Evolutionary conservation across 768 basidiomycete genomes (phyloP), one percentile per base, ranked within the genome.

Genomic region (Amanita fuliginea): DNA sequence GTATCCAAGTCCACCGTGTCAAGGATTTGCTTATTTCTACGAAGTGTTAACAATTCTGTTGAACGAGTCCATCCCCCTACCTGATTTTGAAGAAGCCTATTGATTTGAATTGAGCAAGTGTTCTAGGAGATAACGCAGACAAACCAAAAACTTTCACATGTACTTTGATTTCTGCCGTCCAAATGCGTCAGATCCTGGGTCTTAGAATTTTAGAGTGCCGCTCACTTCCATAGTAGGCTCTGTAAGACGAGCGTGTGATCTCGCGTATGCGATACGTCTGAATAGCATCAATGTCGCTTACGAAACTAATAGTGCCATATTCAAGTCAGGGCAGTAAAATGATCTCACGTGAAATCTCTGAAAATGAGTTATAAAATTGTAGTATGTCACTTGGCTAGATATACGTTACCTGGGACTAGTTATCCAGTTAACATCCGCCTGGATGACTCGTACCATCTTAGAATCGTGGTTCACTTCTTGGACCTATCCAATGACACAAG

Each of bases 381-480:
- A 36, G 14, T 35, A 18, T 26, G 42, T 9, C 19, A 47, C 4
- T 5, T 32, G 13, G n/a, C 10, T 41, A 1, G 7, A 36, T 11
- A 3, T 22, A 26, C 54, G 64, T 44, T 50, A 79, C 83, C 81
- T 74, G 21, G 81, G 83, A 28, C 73, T 75, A 9, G 92, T 95
- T 46, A 79, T 77, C 80, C 87, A 94, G 53, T 85, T 87, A 53
- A 93, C 83, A 53, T 90, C 83, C n/a, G 81, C 75, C 45, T 77
- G 73, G 4, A 81, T 59, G 14, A 90, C 74, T 60, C 74, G 81
- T 1, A 86, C 91, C 46, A 80, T 67, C 59, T 77, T 83, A 3
- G 74, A 63, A 57, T 92, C 89, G 56, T 94, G 92, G 55, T 77
- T 84, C 47, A 94, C 72, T 62, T 91, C 85, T 60, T 76, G 77